These are phyloP conservation scores for Ilex asprella DNA, from an alignment of 257 asterid species.

Conservation along the genomic window DNA sequence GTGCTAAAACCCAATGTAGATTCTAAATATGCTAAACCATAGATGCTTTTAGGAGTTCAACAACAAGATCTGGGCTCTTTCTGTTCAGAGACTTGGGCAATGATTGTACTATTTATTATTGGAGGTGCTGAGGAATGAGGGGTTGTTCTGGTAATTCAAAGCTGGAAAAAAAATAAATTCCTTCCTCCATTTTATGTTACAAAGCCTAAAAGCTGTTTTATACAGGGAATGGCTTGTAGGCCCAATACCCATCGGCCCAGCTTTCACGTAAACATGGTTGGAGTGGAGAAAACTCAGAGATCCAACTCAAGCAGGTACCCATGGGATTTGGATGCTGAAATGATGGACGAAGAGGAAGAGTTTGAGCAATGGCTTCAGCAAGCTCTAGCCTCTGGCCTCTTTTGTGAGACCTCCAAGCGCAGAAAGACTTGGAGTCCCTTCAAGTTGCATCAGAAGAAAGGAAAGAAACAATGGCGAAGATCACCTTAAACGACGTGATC, in stretches of 20 bases:
- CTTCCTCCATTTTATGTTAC: no score
- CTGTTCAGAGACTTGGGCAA: no score
- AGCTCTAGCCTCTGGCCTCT: conserved; percentile 92
- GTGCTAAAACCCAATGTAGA: no score
- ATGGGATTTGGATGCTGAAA: conserved; percentile 93
- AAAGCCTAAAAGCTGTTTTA: background rate
- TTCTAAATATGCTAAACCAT: no score
- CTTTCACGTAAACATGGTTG: conserved; percentile 99
- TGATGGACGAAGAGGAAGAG: conserved; percentile 94
- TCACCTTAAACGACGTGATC: conserved; percentile 40
- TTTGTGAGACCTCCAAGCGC: conserved; percentile 83
- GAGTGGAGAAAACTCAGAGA: conserved; percentile 70
- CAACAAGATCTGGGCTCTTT: no score
- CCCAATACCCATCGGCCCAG: conserved; percentile 97
- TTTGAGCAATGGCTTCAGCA: conserved; percentile 95
- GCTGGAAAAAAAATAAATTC: no score
- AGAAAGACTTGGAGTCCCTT: conserved; percentile 99
- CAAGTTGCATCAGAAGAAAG: conserved; percentile 79
- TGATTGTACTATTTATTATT: no score
- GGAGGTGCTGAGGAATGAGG: background rate
- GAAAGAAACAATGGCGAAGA: conserved; percentile 80
- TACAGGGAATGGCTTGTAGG: conserved; percentile 91
- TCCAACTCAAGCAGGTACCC: conserved; percentile 82
- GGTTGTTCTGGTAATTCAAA: background rate
- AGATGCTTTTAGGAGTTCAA: no score